Base-by-base conservation (phyloP, 768 basidiomycete genomes). In the Agrocybe pediades region DNA sequence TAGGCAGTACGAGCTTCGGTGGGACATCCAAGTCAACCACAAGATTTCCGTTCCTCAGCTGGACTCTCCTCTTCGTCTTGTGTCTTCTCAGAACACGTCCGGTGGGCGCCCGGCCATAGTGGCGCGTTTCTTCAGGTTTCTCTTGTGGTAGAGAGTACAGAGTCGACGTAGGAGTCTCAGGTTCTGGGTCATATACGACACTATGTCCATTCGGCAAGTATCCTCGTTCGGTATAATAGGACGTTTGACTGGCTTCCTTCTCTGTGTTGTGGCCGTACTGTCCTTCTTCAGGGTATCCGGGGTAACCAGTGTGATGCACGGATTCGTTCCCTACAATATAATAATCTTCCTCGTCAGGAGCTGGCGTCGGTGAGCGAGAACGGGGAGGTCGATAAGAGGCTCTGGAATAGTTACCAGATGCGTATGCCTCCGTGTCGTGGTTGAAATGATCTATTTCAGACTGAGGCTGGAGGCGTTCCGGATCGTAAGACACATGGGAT, bases 101-200 rank as follows among this genome's bases (percentile, higher is more conserved):
- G 23, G 81, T 70, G 6, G 94, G 94, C 1, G 91, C 90, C 15
- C 93, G 92, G 4, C 94, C 94, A 69, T 92, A 96, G 68, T 95
- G 92, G 41, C 82, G 83, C 9, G 88, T 91, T 59, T 84, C 84
- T 1, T 79, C 57, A 0, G 83, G 84, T 0, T 79, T 74, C 26
- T 85, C 83, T 17, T 78, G 73, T 15, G 79, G 74, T 20, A 76
- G 67, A 25, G 67, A 68, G 44, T 64, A 62, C 25, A 71, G 51
- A 0, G 73, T 69, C 2, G 77, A 76, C 41, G 71, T 70, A 5
- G 74, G 74, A 29, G 76, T 78, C 36, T 71, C 70, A 19, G 77
- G 75, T 55, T 74, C 69, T 20, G 74, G 74, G 48, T 78, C 75
- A 45, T 74, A 77, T 16, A 76, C 53, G 25, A 74, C 65, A 21